Base-by-base conservation (phyloP, 257 asterid genomes). In the Nicotiana tabacum region DNA sequence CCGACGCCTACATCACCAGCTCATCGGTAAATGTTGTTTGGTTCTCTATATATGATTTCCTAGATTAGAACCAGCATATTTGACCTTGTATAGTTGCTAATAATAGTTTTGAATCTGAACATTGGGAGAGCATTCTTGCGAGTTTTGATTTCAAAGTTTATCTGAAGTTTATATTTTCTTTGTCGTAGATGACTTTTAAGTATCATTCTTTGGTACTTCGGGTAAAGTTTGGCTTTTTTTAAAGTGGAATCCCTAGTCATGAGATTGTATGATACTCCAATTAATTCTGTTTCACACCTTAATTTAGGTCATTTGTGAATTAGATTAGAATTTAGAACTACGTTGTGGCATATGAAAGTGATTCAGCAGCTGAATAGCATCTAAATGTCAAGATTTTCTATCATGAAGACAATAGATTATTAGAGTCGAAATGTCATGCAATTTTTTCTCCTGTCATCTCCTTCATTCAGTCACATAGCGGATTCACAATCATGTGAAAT, bases 1-100 rank as follows among this genome's bases (percentile, higher is more conserved):
- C 97, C 98, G 2, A 65, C 86, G 27, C 87, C 90, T 82, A 83
- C 90, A 85, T 93, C 98, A 56, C 97, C 98, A 69, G 88, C 90
- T 86, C 91, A 93, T 84, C 86, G 98, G 98, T 96, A 92, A 43
- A 82, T 82, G 51, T 35, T 58, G 81, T 83, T 43, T 29, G n/a
- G 9, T 17, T 64, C n/a, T 64, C 18, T 65, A 11, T 27, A 10
- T 65, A 65, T 65, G 37, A 30, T 64, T 11, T 4, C 16, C n/a
- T 65, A 4, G 37, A 29, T 30, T 66, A 66, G 46, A 32, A 66
- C 5, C 39, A 66, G 72, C 74, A 30, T 33, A 17, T 12, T 30
- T 7, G 27, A 15, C 21, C 46, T 32, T 33, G 51, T 66, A 66
- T 66, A 5, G 6, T 30, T 65, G 39, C 10, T 30, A 8, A 12